Base-by-base conservation (phyloP, 179 eudicot genomes). In the Corrigiola litoralis region DNA sequence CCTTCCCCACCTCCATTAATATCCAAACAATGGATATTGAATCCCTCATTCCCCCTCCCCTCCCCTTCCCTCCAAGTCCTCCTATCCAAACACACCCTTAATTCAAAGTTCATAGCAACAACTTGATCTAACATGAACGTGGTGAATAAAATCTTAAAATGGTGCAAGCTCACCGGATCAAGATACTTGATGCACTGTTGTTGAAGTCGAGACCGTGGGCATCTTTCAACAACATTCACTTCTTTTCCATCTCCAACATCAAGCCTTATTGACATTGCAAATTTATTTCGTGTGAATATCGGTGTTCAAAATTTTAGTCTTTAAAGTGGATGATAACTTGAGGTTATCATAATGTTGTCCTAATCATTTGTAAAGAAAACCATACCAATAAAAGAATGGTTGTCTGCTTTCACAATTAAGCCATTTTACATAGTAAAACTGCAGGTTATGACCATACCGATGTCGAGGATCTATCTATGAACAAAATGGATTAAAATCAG, bases 341-440 rank as follows among this genome's bases (percentile, higher is more conserved):
- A 60, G 36, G 11, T 36, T 40, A 8, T 55, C 0, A 9, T 54
- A 3, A 32, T 13, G 23, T 34, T 24, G 4, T 9, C 6, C 28
- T 48, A 20, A 24, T 23, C 25, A 23, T 9, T 34, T 4, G 6
- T 5, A 16, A 21, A 55, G 28, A 51, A 61, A 65, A 31, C 13
- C 74, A 67, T 84, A 89, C 98, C 98, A 92, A 66, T 92, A 92
- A 65, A 92, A 92, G 77, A 92, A 92, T 20, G 98, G 98, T 44
- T 92, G 90, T 62, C 27, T 78, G 44, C 98, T 90, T 57, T 85
- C 78, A 47, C 95, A 82, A 5, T 82, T 83, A 63, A 87, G 89
- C 98, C 98, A 92, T 24, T 68, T 75, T 45, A 42, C 74, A 40
- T 90, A 92, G 69, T 90, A 92, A 55, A 84, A 82, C 13, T 90